Conservation (phyloP, 306 rosid genomes). For the Gillenia trifoliata region DNA sequence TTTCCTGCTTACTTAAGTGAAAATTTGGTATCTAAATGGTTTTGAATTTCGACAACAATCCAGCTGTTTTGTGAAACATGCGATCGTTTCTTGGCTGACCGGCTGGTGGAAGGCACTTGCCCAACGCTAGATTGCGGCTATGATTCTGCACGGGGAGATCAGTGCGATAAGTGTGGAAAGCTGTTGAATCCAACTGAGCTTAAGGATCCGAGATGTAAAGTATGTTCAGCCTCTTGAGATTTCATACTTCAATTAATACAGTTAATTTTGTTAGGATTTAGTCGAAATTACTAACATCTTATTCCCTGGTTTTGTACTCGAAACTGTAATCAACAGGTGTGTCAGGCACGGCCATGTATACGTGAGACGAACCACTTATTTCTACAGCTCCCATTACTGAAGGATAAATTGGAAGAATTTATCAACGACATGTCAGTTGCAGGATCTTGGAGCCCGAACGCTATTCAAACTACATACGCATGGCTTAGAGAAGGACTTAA, state of each 20-base stretch:
- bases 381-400: constrained; percentile 66
- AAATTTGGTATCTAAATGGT: neutral
- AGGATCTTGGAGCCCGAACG: constrained; percentile 78
- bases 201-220: constrained; percentile 64
- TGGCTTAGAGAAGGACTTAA: constrained; percentile 69
- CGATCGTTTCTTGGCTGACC: constrained; percentile 62
- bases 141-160: constrained; percentile 79
- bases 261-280: neutral
- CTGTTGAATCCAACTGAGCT: constrained; percentile 65
- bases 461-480: constrained; percentile 58
- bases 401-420: constrained; percentile 59
- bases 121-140: constrained; percentile 49
- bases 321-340: constrained; percentile 36
- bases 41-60: constrained; percentile 19
- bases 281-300: neutral
- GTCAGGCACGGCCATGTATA: constrained; percentile 47
- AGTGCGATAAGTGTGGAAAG: constrained; percentile 73
- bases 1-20: neutral
- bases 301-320: neutral
- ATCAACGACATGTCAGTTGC: constrained; percentile 46
- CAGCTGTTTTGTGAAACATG: constrained; percentile 74
- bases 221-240: constrained; percentile 9
- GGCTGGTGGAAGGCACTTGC: constrained; percentile 69
- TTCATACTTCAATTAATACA: neutral
- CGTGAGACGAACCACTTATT: constrained; percentile 62